phyloP scores from a whole-genome alignment of 2,329 filamentous ascomycete genomes.

The Fusarium beomiforme region DNA sequence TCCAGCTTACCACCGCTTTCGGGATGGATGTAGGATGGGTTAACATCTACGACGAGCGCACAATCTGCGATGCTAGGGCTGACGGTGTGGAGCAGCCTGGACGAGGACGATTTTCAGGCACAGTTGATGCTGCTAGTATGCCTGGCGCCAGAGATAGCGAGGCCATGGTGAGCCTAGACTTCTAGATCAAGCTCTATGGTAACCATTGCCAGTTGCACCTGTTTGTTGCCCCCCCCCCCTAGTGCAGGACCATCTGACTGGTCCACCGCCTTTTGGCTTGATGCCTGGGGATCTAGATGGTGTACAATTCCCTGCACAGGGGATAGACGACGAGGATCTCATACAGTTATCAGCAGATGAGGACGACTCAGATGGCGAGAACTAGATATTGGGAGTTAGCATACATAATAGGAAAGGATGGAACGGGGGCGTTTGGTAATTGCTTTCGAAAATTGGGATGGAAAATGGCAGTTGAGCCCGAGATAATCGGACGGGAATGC shows the following conservation, averaged over 20 bases:
- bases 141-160: neutral
- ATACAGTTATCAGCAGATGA: neutral
- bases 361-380: neutral
- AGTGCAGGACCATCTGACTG: neutral
- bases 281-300: neutral
- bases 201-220: neutral
- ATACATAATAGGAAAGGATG: neutral
- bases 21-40: slow-evolving; percentile 52
- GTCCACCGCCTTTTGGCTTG: neutral
- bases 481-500: slow-evolving; percentile 4
- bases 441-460: neutral
- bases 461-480: slow-evolving; percentile 12
- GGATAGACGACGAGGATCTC: neutral
- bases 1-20: slow-evolving; percentile 45
- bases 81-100: slow-evolving; percentile 52
- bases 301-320: neutral
- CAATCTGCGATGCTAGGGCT: slow-evolving; percentile 46
- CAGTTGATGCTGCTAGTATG: slow-evolving; percentile 33
- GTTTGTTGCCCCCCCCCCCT: neutral
- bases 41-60: slow-evolving; percentile 45
- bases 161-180: neutral
- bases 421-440: neutral
- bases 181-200: neutral
- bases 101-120: slow-evolving; percentile 54
- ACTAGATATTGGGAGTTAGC: neutral